phyloP scores from a whole-genome alignment of 2,329 filamentous ascomycete species.

The Pseudonectria buxi region DNA sequence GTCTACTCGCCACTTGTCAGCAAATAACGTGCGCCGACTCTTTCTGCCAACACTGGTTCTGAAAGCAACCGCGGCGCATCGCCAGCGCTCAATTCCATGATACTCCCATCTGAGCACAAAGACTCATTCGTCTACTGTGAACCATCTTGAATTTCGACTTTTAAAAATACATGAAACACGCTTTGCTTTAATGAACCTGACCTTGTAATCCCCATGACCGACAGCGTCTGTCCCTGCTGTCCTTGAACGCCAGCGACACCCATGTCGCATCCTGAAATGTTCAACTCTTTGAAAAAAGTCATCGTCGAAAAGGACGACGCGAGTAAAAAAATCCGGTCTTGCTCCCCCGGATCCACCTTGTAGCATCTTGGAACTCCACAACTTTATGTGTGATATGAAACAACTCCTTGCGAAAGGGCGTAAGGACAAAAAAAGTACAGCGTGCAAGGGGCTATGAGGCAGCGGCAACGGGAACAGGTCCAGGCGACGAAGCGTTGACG shows the following conservation, averaged over 20 bases:
- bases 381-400: slow-evolving; percentile 9
- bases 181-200: neutral
- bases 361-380: slow-evolving; percentile 12
- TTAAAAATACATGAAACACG: slow-evolving; percentile 1
- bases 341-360: slow-evolving; percentile 9
- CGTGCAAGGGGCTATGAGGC: slow-evolving; percentile 27
- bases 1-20: too few species aligned
- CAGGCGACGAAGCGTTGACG: slow-evolving; percentile 45
- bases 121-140: too few species aligned
- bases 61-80: too few species aligned
- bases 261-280: slow-evolving; percentile 13
- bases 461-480: slow-evolving; percentile 40
- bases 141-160: too few species aligned
- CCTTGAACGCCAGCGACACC: slow-evolving; percentile 24
- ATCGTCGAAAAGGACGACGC: too few species aligned
- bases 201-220: neutral
- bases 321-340: neutral
- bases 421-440: slow-evolving; percentile 3
- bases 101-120: neutral
- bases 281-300: too few species aligned
- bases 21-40: too few species aligned
- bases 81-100: neutral
- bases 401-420: slow-evolving; percentile 6
- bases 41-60: too few species aligned
- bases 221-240: slow-evolving; percentile 9